Conservation (phyloP, 2,329 filamentous ascomycete species). For the Calonectria pteridis region DNA sequence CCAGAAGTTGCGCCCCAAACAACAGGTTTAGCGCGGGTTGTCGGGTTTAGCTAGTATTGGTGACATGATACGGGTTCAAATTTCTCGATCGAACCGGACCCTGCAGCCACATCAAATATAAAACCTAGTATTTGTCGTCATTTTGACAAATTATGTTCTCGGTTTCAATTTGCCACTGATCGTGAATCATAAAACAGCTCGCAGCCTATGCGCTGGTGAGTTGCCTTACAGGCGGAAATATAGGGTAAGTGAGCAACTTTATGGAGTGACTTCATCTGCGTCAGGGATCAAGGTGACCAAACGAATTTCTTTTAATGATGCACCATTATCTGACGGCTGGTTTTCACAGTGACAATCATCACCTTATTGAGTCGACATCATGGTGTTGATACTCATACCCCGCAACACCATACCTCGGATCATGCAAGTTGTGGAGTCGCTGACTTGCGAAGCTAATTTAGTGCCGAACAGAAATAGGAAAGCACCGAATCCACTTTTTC, state of each 20-base stretch:
- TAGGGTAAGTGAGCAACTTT: not conserved
- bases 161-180: too few relatives aligned
- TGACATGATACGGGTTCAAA: not conserved
- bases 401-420: not conserved
- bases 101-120: not conserved
- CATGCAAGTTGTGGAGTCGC: not conserved
- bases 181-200: too few relatives aligned
- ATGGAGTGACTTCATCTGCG: not conserved
- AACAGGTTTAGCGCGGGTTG: not conserved
- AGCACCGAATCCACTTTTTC: not conserved
- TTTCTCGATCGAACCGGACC: rapidly evolving
- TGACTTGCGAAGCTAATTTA: not conserved
- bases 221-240: too few relatives aligned
- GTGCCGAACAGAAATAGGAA: not conserved
- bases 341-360: not conserved
- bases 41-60: rapidly evolving
- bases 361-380: not conserved
- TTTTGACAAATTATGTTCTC: too few relatives aligned
- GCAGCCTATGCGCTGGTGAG: too few relatives aligned
- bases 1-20: not conserved
- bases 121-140: too few relatives aligned
- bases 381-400: not conserved
- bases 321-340: rapidly evolving
- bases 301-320: not conserved
- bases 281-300: not conserved